Evolutionary conservation across 2,329 filamentous ascomycete genomes (phyloP).

Genomic region (Colletotrichum sp.): DNA sequence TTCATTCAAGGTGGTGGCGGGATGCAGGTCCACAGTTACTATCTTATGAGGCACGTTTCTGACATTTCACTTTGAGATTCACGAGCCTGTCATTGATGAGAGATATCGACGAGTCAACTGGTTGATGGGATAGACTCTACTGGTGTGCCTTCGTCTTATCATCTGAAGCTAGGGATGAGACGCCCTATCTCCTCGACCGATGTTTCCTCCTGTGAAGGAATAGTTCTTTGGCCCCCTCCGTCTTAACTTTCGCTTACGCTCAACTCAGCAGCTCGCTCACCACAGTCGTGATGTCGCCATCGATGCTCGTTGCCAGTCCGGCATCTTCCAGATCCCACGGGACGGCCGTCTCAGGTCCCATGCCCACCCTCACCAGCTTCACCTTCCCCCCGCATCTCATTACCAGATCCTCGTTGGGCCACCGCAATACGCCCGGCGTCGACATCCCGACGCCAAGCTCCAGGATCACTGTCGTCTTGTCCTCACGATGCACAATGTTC

Average conservation of each 20-base stretch:
- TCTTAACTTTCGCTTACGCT: neutral
- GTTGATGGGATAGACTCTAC: neutral
- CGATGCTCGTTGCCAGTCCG: constrained; percentile 19
- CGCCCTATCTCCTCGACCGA: constrained; percentile 1
- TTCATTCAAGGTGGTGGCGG: neutral
- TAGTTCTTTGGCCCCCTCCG: neutral
- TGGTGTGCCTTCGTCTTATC: constrained; percentile 6
- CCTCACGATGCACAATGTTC: neutral
- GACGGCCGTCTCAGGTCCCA: constrained; percentile 21
- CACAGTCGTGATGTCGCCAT: constrained; percentile 19
- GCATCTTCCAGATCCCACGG: constrained; percentile 17
- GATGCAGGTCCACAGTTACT: neutral
- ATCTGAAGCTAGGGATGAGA: constrained; percentile 18
- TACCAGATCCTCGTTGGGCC: constrained; percentile 23
- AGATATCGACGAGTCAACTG: neutral
- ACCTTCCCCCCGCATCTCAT: constrained; percentile 4
- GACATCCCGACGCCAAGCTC: constrained; percentile 25
- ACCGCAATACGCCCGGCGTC: constrained; percentile 22
- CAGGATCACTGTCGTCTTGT: constrained; percentile 16
- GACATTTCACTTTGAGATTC: neutral
- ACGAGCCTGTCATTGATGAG: neutral
- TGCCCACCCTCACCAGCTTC: constrained; percentile 22
- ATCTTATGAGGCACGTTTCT: constrained; percentile 5
- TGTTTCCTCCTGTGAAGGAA: neutral
- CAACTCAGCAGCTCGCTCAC: neutral